A percentile compares a stretch with the other conserved stretches of the same genome.
These are phyloP conservation scores for Fusarium concolor DNA, from an alignment of 2,329 filamentous ascomycete species.

Conservation along the genomic window DNA sequence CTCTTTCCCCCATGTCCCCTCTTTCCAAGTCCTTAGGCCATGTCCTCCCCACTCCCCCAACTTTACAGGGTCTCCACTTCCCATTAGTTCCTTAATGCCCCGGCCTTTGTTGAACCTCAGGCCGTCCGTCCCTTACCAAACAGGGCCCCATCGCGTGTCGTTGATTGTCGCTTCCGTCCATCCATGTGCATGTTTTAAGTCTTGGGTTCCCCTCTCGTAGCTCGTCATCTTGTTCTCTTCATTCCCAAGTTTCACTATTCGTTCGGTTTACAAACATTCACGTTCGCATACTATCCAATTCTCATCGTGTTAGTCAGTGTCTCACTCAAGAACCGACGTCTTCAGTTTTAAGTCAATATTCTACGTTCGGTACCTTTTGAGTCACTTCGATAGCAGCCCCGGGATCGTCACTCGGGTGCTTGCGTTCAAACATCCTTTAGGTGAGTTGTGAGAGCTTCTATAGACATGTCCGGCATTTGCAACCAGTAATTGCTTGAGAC, in stretches of 20 bases:
- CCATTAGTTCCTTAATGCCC: constrained; percentile 16
- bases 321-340: constrained; percentile 10
- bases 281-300: constrained; percentile 5
- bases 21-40: constrained; percentile 18
- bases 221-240: constrained; percentile 12
- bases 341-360: not conserved
- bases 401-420: constrained; percentile 16
- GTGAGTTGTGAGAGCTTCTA: constrained; percentile 17
- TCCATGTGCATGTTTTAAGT: constrained; percentile 20
- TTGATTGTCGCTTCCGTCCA: constrained; percentile 28
- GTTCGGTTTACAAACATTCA: not conserved
- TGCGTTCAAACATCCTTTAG: constrained; percentile 2
- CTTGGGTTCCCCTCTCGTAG: constrained; percentile 29
- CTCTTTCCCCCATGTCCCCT: constrained; percentile 16
- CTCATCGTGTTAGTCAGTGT: constrained; percentile 22
- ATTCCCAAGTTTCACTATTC: constrained; percentile 6
- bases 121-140: constrained; percentile 16
- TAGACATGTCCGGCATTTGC: not conserved
- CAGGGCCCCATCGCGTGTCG: constrained; percentile 28
- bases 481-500: not conserved
- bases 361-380: constrained; percentile 2
- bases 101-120: constrained; percentile 31
- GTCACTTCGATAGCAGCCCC: constrained; percentile 16
- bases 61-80: constrained; percentile 33
- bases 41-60: constrained; percentile 33